Evolutionary conservation across 768 basidiomycete genomes (phyloP).

Genomic region (Lactarius pseudohatsudake): DNA sequence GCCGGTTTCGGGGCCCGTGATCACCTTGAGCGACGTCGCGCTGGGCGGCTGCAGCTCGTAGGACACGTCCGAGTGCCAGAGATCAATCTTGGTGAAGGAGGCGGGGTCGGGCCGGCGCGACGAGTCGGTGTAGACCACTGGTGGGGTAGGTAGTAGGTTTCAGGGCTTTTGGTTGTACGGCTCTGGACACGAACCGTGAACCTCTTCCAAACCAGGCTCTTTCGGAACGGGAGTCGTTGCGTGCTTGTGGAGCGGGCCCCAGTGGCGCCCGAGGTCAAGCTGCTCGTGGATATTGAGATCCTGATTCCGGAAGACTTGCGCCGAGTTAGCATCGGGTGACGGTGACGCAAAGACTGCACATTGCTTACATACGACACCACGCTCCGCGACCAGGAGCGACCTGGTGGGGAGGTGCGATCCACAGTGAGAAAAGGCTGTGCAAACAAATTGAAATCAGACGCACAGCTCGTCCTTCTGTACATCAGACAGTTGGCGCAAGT

Average conservation of each 20-base stretch:
- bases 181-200: constrained; percentile 52
- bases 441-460: constrained; percentile 30
- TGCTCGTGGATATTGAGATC: constrained; percentile 67
- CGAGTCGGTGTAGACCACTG: constrained; percentile 72
- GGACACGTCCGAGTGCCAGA: constrained; percentile 82
- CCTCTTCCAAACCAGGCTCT: constrained; percentile 70
- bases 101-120: constrained; percentile 60
- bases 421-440: neutral
- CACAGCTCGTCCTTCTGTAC: constrained; percentile 80
- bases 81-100: constrained; percentile 69
- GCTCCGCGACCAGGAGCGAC: constrained; percentile 70
- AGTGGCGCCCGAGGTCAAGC: constrained; percentile 68
- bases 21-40: constrained; percentile 71
- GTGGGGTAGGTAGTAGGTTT: neutral
- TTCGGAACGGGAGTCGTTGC: constrained; percentile 75
- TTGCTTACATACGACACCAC: constrained; percentile 70
- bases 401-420: constrained; percentile 37
- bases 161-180: neutral
- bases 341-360: neutral
- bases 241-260: constrained; percentile 78
- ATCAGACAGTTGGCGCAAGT: constrained; percentile 65
- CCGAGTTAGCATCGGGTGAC: constrained; percentile 3
- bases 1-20: constrained; percentile 67
- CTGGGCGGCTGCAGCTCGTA: constrained; percentile 85
- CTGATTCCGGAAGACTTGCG: constrained; percentile 72